Evolutionary conservation across 768 basidiomycete species (phyloP).

Genomic region (Scleroderma citrinum): DNA sequence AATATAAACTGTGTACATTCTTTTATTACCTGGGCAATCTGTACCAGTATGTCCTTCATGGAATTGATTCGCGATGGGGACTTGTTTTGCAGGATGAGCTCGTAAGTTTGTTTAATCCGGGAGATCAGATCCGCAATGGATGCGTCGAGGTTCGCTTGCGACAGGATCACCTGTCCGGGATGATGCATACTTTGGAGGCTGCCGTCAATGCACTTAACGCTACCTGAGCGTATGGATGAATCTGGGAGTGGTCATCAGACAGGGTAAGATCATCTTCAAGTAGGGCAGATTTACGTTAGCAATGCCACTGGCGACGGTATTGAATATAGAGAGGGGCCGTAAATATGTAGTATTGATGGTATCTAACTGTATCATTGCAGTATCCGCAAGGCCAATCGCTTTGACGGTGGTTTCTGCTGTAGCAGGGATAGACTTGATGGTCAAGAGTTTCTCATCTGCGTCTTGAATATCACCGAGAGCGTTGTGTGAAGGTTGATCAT

Average conservation of each 20-base stretch:
- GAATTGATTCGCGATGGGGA: not conserved
- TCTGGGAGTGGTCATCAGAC: not conserved
- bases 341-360: conserved; percentile 1
- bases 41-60: not conserved
- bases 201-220: not conserved
- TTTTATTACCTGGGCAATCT: conserved; percentile 14
- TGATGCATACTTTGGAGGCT: not conserved
- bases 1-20: conserved; percentile 26
- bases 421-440: too few relatives aligned
- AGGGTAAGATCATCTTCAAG: not conserved
- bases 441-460: too few relatives aligned
- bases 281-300: not conserved
- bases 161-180: not conserved
- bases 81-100: not conserved
- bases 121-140: not conserved
- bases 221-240: conserved; percentile 7
- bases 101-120: not conserved
- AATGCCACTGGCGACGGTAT: not conserved
- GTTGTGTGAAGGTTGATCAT: too few relatives aligned
- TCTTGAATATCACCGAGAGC: too few relatives aligned
- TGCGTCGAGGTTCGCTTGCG: too few relatives aligned
- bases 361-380: too few relatives aligned
- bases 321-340: not conserved
- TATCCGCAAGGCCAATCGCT: too few relatives aligned
- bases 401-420: too few relatives aligned